These are phyloP conservation scores for Epichloe brachyelytri DNA, from an alignment of 2,329 filamentous ascomycete species.

Conservation along the genomic window DNA sequence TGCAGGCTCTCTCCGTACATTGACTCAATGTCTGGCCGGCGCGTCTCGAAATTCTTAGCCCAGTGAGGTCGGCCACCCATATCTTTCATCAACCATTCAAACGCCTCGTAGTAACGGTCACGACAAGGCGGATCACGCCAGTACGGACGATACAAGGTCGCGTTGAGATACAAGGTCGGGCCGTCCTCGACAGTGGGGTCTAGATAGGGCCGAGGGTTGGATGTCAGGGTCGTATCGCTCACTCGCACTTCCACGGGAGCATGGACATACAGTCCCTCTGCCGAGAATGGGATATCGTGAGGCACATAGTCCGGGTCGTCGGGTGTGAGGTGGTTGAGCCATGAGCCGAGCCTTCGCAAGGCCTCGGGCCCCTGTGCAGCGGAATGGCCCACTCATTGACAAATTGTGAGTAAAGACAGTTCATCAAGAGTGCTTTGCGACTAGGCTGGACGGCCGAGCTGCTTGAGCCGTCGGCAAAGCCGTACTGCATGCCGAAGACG, in stretches of 20 bases:
- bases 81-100: slow-evolving; percentile 83
- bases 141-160: slow-evolving; percentile 79
- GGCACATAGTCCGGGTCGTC: slow-evolving; percentile 51
- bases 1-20: slow-evolving; percentile 59
- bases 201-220: slow-evolving; percentile 34
- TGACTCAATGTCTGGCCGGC: slow-evolving; percentile 45
- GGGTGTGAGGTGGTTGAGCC: slow-evolving; percentile 55
- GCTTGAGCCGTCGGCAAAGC: slow-evolving; percentile 58
- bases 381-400: slow-evolving; percentile 98
- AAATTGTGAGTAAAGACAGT: slow-evolving; percentile 96
- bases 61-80: slow-evolving; percentile 75
- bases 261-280: slow-evolving; percentile 70
- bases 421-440: slow-evolving; percentile 75
- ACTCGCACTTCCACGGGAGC: slow-evolving; percentile 89
- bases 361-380: slow-evolving; percentile 72
- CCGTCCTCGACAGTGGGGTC: slow-evolving; percentile 57
- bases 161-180: slow-evolving; percentile 78
- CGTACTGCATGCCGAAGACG: slow-evolving; percentile 95
- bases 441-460: slow-evolving; percentile 70
- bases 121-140: slow-evolving; percentile 62
- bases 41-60: slow-evolving; percentile 76
- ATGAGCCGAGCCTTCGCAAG: slow-evolving; percentile 67
- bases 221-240: slow-evolving; percentile 46
- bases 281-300: slow-evolving; percentile 66
- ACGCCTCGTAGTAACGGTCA: slow-evolving; percentile 72